Evolutionary conservation across 495 filamentous ascomycete genomes (phyloP).

Genomic region (Penicillium cinerascens): DNA sequence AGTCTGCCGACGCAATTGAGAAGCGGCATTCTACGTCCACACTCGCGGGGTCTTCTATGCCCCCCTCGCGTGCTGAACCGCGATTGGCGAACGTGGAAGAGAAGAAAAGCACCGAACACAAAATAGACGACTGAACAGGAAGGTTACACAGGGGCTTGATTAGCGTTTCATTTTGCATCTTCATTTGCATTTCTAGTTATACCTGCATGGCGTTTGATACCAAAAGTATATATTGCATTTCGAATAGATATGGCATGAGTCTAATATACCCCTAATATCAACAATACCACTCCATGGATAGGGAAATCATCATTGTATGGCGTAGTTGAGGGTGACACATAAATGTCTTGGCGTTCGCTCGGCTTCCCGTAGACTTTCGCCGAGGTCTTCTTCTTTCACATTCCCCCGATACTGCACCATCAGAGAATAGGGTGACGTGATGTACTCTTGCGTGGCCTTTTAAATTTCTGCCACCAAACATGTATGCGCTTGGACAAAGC

Average conservation of each 20-base stretch:
- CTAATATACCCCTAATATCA: too few relatives aligned
- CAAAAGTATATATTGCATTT: conserved; percentile 3
- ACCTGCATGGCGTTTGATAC: conserved; percentile 15
- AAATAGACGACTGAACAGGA: neutral
- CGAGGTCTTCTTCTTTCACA: neutral
- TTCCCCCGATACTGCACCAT: conserved; percentile 5
- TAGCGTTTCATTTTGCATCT: neutral
- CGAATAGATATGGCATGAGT: too few relatives aligned
- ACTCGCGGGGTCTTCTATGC: conserved; percentile 20
- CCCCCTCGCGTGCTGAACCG: conserved; percentile 13
- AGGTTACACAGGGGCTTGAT: neutral
- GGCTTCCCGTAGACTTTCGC: neutral
- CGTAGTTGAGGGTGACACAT: conserved; percentile 2
- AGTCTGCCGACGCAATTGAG: neutral
- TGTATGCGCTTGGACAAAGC: conserved; percentile 17
- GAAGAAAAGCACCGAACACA: neutral
- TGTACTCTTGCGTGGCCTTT: neutral
- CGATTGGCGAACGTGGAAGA: neutral
- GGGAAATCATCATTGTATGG: too few relatives aligned
- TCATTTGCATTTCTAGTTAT: neutral
- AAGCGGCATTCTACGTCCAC: conserved; percentile 19
- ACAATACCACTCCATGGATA: too few relatives aligned
- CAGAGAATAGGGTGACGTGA: neutral
- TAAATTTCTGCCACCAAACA: neutral
- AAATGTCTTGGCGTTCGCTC: conserved; percentile 10